Evolutionary conservation across 306 rosid species (phyloP).

Genomic region (Albizia julibrissin): DNA sequence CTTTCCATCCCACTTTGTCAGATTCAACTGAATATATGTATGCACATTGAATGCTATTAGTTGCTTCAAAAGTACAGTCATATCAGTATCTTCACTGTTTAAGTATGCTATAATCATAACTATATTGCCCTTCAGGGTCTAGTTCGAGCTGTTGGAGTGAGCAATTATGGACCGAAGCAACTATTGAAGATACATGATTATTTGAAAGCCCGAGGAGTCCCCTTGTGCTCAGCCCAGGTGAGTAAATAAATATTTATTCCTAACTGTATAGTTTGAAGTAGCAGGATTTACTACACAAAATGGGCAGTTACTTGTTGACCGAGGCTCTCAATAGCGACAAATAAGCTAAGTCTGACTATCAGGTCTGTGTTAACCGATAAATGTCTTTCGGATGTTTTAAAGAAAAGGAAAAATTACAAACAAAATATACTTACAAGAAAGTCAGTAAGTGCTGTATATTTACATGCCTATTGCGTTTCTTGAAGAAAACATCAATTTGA

Average conservation of each 20-base stretch:
- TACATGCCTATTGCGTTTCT: background rate
- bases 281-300: slow-evolving; percentile 11
- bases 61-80: background rate
- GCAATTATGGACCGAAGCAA: slow-evolving; percentile 96
- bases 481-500: background rate
- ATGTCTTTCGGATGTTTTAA: background rate
- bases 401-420: background rate
- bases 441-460: background rate
- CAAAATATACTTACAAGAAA: background rate
- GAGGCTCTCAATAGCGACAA: background rate
- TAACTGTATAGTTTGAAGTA: slow-evolving; percentile 1
- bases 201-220: slow-evolving; percentile 81
- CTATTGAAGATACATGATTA: slow-evolving; percentile 80
- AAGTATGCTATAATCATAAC: slow-evolving; percentile 26
- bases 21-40: slow-evolving; percentile 1
- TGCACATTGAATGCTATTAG: background rate
- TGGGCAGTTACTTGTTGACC: background rate
- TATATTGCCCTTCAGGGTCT: slow-evolving; percentile 58
- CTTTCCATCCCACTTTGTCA: slow-evolving; percentile 1
- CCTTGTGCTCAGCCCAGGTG: slow-evolving; percentile 91
- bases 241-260: slow-evolving; percentile 15
- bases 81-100: slow-evolving; percentile 19
- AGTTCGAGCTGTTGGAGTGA: slow-evolving; percentile 94
- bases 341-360: slow-evolving; percentile 15
- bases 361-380: background rate